Evolutionary conservation across 768 basidiomycete genomes (phyloP), one percentile per base, ranked within the genome.

Genomic region (Serendipita sp.): DNA sequence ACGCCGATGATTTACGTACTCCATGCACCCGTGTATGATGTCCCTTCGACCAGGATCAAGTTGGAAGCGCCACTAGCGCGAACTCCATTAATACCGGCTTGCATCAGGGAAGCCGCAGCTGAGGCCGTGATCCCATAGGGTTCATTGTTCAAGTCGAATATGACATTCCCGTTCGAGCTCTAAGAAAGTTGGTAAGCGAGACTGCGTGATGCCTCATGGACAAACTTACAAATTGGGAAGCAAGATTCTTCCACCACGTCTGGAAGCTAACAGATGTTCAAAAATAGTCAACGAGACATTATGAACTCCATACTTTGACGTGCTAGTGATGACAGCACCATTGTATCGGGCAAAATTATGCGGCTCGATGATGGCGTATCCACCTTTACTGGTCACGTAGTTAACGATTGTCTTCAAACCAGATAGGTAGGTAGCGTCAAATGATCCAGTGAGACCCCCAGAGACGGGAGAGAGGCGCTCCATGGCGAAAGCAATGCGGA

Each of bases 41-140:
- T 74, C 33, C 74, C 80, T 75, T 71, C 72, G 31, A 70, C 68
- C 38, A 72, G 71, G 63, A 77, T 77, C 33, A 73, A 69, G 65
- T 77, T 75, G 5, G 73, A 84, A n/a, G 84, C 84, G 63, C 85
- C 85, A 42, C 74, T 74, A 9, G 80, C 71, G 67, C 84, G 77
- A 66, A 87, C 83, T 64, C 80, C 82, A 68, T 83, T 82, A 64
- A 87, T 74, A 5, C 81, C 82, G 45, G 81, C 81, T 78, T 86
- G 85, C 69, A 81, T 81, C 60, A 82, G 71, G 48, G 74, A 66
- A 68, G 79, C 79, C 28, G 81, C 81, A 30, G 73, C 73, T n/a
- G 70, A 65, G 3, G 82, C 82, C 63, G 78, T 74, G 64, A 83
- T 81, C 63, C 71, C 80, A 66, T 84, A 72, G 45, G 85, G 85